phyloP scores from a whole-genome alignment of 1,284 basidiomycete species.

The Pholiota adiposa region DNA sequence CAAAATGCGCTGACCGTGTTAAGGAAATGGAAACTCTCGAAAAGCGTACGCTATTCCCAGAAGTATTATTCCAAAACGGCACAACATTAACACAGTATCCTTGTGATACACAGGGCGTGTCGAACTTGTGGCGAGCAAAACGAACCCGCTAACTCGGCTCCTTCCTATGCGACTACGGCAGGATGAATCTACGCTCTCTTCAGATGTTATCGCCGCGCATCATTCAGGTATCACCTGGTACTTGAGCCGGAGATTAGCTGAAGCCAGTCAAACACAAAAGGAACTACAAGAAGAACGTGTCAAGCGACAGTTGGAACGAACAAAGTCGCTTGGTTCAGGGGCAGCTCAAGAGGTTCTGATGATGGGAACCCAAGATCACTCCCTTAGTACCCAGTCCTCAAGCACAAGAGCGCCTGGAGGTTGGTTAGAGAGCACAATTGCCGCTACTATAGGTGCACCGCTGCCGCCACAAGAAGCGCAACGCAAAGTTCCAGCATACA shows the following conservation, averaged over 20 bases:
- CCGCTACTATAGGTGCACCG: slow-evolving; percentile 61
- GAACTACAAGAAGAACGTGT: slow-evolving; percentile 90
- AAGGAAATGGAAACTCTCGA: slow-evolving; percentile 86
- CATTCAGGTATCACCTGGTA: slow-evolving; percentile 87
- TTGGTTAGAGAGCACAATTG: slow-evolving; percentile 69
- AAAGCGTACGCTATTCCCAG: slow-evolving; percentile 57
- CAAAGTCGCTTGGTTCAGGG: slow-evolving; percentile 77
- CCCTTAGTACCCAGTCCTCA: slow-evolving; percentile 20
- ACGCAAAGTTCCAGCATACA: slow-evolving; percentile 32
- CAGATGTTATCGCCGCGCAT: slow-evolving; percentile 81
- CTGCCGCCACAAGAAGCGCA: slow-evolving; percentile 29
- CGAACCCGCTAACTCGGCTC: slow-evolving; percentile 65
- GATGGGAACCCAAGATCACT: slow-evolving; percentile 36
- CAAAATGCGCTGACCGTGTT: slow-evolving; percentile 82
- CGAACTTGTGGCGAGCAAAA: slow-evolving; percentile 63
- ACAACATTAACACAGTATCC: slow-evolving; percentile 8
- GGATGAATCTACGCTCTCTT: slow-evolving; percentile 58
- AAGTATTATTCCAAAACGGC: not conserved
- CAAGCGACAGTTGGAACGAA: slow-evolving; percentile 79
- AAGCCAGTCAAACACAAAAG: slow-evolving; percentile 78
- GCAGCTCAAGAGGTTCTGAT: slow-evolving; percentile 60
- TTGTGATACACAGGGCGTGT: slow-evolving; percentile 56
- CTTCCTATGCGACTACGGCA: slow-evolving; percentile 68
- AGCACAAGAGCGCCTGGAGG: slow-evolving; percentile 27
- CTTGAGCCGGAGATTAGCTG: slow-evolving; percentile 77